phyloP scores from a whole-genome alignment of 2,329 filamentous ascomycete species.

The Thelonectria discophora region DNA sequence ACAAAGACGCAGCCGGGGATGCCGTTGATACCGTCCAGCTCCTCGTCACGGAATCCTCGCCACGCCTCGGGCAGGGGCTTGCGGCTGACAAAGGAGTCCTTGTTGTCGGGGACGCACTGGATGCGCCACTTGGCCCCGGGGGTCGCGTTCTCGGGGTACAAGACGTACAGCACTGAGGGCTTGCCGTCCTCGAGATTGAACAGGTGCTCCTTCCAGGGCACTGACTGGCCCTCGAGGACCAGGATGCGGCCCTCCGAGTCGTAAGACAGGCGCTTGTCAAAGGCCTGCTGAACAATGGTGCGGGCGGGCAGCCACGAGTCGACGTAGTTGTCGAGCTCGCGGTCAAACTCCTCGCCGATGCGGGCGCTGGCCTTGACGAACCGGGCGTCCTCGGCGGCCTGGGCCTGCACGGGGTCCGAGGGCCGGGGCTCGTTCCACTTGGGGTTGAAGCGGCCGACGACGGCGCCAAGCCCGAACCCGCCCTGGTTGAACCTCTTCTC shows the following conservation, averaged over 20 bases:
- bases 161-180: conserved; percentile 76
- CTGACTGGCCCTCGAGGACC: conserved; percentile 78
- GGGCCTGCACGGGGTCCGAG: conserved; percentile 62
- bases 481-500: conserved; percentile 85
- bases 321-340: conserved; percentile 79
- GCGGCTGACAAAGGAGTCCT: conserved; percentile 89
- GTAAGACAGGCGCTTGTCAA: conserved; percentile 71
- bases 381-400: conserved; percentile 80
- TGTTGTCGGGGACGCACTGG: conserved; percentile 85
- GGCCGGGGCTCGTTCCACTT: conserved; percentile 76
- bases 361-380: conserved; percentile 82
- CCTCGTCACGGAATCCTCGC: conserved; percentile 88
- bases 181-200: conserved; percentile 81
- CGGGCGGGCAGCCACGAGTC: conserved; percentile 88
- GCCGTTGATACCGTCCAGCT: conserved; percentile 77
- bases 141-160: conserved; percentile 85
- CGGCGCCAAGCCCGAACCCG: conserved; percentile 83
- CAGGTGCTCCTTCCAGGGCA: conserved; percentile 96
- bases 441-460: conserved; percentile 83
- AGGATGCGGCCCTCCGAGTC: conserved; percentile 82
- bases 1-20: conserved; percentile 86
- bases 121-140: conserved; percentile 90
- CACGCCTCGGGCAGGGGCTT: conserved; percentile 91
- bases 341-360: conserved; percentile 88
- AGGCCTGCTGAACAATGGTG: conserved; percentile 78